A percentile compares a stretch with the other conserved stretches of the same genome.
Conservation (phyloP, 306 rosid genomes). For the Medicago arabica region DNA sequence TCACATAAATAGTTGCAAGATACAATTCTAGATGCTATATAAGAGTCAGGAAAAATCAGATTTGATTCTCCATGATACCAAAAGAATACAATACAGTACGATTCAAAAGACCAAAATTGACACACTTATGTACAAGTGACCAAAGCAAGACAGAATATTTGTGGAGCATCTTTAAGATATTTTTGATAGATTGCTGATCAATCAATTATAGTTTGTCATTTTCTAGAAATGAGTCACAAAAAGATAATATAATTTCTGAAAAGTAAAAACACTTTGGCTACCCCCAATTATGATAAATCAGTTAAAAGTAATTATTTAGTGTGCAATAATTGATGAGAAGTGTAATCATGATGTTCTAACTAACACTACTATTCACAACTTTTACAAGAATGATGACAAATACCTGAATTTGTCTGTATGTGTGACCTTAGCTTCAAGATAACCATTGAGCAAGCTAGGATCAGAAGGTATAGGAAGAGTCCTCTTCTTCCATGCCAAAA, state of each 20-base stretch:
- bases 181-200: not conserved
- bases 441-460: slow-evolving; percentile 69
- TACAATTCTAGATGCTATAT: not conserved
- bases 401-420: slow-evolving; percentile 75
- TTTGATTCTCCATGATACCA: not conserved
- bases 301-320: slow-evolving; percentile 21
- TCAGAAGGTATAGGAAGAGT: slow-evolving; percentile 57
- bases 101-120: too few relatives aligned
- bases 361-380: not conserved
- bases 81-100: not conserved
- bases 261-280: not conserved
- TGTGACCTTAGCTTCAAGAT: slow-evolving; percentile 62
- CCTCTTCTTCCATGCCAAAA: slow-evolving; percentile 91
- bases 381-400: slow-evolving; percentile 11
- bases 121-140: too few relatives aligned
- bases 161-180: not conserved
- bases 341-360: not conserved
- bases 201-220: not conserved
- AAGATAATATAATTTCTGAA: not conserved
- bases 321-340: slow-evolving; percentile 33
- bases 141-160: not conserved
- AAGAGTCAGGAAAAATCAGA: not conserved
- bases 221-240: not conserved
- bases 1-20: not conserved
- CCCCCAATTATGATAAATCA: not conserved